Base-by-base conservation (phyloP, 768 basidiomycete species). In the Pulveroboletus sp. region DNA sequence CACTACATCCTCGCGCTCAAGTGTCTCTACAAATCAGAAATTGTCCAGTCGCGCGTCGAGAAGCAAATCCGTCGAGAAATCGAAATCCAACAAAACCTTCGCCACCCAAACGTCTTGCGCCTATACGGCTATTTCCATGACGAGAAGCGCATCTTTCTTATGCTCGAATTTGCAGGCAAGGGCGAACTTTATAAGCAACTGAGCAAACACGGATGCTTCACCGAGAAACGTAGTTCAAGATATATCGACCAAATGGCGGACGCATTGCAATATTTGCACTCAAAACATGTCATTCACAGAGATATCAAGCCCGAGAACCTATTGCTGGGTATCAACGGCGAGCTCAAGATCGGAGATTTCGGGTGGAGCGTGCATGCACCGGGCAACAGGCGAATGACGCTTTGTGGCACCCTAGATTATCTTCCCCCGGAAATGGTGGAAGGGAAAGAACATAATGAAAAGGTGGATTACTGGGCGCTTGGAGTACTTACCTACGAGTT, bases 261-360 rank as follows among this genome's bases (percentile, higher is more conserved):
- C 67, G 97, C 95, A 4, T 72, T 99, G 38, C 75, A 74, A 11
- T 99, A 99, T 65, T 77, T 98, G 16, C 97, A 99, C 64, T 73
- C 76, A 44, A 99, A 98, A 64, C 94, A 98, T 62, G 94, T 99
- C 62, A 99, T 98, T 43, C 97, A 99, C 67, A 83, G 97, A 27
- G 97, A 99, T 61, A 99, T 99, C 73, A 99, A 99, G 69, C 97
- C 97, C 0, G 95, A 99, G 72, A 99, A 99, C 67, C 70, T 99
- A 41, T 77, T 99, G 27, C 74, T 98, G 12, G 94, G 94, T 11
- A 81, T 98, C 60, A 92, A 94, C 58, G 95, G 95, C 34, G 95
- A 98, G 65, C 75, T 99, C 59, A 98, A 99, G 77, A 95, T 99
- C 52, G 97, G 85, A 4, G 95, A 98, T 69, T 98, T 98, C 68